A percentile compares a stretch with the other conserved stretches of the same genome.
Conservation (phyloP, 208 protist species). For the Angomonas deanei region DNA sequence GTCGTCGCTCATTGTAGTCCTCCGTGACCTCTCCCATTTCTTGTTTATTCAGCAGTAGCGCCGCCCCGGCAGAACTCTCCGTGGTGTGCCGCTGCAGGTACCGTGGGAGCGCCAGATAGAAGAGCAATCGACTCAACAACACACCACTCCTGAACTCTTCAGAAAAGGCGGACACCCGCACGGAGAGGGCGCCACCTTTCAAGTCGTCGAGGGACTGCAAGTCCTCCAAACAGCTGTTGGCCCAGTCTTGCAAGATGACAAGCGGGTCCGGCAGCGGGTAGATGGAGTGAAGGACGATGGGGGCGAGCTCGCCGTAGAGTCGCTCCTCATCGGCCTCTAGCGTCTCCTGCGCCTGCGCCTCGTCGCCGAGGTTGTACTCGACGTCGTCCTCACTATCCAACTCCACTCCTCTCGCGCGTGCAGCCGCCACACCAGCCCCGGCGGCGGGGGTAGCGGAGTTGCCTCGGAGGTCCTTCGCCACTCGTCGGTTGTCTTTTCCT, state of each 20-base stretch:
- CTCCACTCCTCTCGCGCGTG: not conserved
- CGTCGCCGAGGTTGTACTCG: not conserved
- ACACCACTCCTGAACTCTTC: constrained; percentile 78
- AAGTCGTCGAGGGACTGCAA: constrained; percentile 78
- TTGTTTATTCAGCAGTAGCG: constrained; percentile 1
- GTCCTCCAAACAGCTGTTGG: constrained; percentile 80
- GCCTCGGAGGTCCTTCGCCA: constrained; percentile 11
- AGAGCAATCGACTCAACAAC: constrained; percentile 79
- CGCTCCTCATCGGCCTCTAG: constrained; percentile 52
- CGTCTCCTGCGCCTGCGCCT: not conserved
- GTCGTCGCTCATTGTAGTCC: constrained; percentile 47
- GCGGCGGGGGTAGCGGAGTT: not conserved
- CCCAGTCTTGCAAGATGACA: constrained; percentile 82
- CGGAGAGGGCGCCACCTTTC: constrained; percentile 59
- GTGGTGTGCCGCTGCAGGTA: constrained; percentile 55
- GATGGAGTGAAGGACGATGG: constrained; percentile 67
- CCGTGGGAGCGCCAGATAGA: constrained; percentile 81
- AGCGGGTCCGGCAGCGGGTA: constrained; percentile 65
- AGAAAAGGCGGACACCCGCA: constrained; percentile 66
- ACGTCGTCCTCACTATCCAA: constrained; percentile 3
- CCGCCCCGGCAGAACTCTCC: not conserved
- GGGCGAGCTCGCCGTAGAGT: constrained; percentile 75
- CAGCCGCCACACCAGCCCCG: not conserved
- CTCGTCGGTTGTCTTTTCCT: constrained; percentile 36
- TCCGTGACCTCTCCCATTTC: not conserved